phyloP scores from a whole-genome alignment of 306 rosid species.

The Myrica gale region DNA sequence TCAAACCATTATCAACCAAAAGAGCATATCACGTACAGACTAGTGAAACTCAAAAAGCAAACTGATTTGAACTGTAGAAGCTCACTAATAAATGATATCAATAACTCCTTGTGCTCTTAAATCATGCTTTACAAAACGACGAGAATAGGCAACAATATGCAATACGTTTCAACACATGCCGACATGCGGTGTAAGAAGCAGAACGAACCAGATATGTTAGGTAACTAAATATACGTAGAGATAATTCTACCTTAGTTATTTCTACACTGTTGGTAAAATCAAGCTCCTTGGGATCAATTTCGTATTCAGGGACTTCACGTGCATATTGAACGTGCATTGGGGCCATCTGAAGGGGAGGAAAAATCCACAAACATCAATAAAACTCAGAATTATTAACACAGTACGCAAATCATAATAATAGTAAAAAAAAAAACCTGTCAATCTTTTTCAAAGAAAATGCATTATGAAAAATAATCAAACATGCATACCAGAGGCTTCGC shows the following conservation, averaged over 20 bases:
- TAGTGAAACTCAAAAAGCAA: neutral
- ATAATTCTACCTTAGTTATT: constrained; percentile 60
- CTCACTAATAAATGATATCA: too few species aligned
- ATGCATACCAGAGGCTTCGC: constrained; percentile 68
- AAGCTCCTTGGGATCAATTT: constrained; percentile 80
- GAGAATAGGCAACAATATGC: neutral
- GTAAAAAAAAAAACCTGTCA: too few species aligned
- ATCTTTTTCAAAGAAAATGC: neutral
- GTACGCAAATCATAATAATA: neutral
- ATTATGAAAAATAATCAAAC: neutral
- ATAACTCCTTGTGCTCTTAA: too few species aligned
- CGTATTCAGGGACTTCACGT: constrained; percentile 91
- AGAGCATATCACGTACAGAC: too few species aligned
- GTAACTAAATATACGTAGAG: neutral
- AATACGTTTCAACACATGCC: neutral
- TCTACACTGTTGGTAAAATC: constrained; percentile 81
- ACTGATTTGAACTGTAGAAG: too few species aligned
- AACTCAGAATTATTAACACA: constrained; percentile 16
- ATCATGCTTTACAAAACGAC: neutral
- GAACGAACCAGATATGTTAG: neutral
- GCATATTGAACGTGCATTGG: constrained; percentile 80
- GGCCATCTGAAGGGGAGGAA: constrained; percentile 49
- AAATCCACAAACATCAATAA: constrained; percentile 25
- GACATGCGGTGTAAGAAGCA: neutral
- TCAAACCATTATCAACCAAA: neutral